Percentiles rank a stretch among this genome's conserved stretches.
Evolutionary conservation across 495 filamentous ascomycete genomes (phyloP).

Genomic region (Podospora australis): DNA sequence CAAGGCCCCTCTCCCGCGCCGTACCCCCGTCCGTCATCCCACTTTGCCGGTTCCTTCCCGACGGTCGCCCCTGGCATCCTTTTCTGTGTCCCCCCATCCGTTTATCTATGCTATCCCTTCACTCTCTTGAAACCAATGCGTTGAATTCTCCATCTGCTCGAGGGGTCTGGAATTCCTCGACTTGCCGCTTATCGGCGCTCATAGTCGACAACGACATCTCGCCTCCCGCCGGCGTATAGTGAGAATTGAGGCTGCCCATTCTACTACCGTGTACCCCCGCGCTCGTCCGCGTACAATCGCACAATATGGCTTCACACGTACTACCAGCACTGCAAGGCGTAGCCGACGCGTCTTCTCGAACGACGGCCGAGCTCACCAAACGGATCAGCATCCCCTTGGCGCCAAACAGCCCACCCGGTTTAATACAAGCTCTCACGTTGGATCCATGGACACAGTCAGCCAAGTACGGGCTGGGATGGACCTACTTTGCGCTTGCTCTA

Average conservation of each 20-base stretch:
- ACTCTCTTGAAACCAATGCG: conserved; percentile 21
- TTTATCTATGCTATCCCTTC: conserved; percentile 17
- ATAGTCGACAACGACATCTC: neutral
- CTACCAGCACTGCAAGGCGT: conserved; percentile 17
- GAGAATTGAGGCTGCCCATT: neutral
- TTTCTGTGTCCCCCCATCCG: conserved; percentile 16
- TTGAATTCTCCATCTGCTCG: conserved; percentile 17
- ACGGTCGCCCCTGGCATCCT: neutral
- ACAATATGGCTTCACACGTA: conserved; percentile 24
- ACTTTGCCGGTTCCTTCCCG: conserved; percentile 5
- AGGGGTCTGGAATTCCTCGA: conserved; percentile 43
- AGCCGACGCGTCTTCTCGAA: conserved; percentile 19
- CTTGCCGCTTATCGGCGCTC: conserved; percentile 7
- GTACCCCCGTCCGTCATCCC: neutral
- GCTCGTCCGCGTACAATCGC: conserved; percentile 2
- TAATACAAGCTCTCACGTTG: conserved; percentile 65
- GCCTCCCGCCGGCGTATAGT: too few relatives aligned
- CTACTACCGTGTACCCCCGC: conserved; percentile 1
- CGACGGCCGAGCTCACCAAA: conserved; percentile 49
- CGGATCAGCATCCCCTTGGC: conserved; percentile 68
- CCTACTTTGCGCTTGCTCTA: conserved; percentile 74
- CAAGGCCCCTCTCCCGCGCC: conserved; percentile 9
- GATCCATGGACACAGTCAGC: conserved; percentile 77
- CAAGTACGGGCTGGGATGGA: conserved; percentile 83
- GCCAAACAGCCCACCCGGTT: conserved; percentile 59